These are phyloP conservation scores for Globisporangium recalcitrans DNA, from an alignment of 352 stramenopile genomes.

Conservation along the genomic window DNA sequence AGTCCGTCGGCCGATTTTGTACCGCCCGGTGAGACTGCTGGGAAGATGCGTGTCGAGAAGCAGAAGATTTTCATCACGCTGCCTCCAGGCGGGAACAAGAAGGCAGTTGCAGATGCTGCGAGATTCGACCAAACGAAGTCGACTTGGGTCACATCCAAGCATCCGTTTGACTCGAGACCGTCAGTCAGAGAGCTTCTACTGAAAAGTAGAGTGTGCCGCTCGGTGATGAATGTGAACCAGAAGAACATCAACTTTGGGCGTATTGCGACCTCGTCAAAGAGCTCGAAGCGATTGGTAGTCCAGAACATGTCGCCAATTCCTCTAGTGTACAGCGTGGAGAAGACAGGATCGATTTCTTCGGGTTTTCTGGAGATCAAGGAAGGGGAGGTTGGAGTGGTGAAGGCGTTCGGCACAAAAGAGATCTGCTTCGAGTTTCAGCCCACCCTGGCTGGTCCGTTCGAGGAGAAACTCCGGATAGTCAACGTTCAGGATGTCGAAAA, in stretches of 20 bases:
- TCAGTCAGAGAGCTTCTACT: constrained; percentile 82
- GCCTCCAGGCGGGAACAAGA: constrained; percentile 81
- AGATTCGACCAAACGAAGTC: constrained; percentile 57
- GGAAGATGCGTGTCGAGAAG: constrained; percentile 78
- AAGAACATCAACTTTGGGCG: constrained; percentile 91
- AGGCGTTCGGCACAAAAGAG: constrained; percentile 83
- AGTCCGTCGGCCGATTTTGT: constrained; percentile 40
- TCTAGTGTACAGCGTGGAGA: constrained; percentile 83
- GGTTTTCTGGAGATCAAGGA: constrained; percentile 88
- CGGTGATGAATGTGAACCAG: constrained; percentile 88
- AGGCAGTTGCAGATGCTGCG: constrained; percentile 51
- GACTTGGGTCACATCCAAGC: constrained; percentile 64
- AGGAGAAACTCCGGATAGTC: constrained; percentile 87
- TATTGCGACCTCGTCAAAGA: constrained; percentile 82
- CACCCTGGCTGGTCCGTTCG: constrained; percentile 78
- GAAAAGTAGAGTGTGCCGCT: constrained; percentile 80
- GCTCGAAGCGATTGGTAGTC: constrained; percentile 80
- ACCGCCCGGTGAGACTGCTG: constrained; percentile 28
- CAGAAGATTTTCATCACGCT: constrained; percentile 87
- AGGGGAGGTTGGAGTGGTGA: constrained; percentile 81
- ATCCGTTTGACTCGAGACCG: constrained; percentile 72
- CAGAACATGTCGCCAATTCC: constrained; percentile 86
- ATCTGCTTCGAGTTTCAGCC: constrained; percentile 89
- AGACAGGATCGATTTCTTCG: constrained; percentile 89
- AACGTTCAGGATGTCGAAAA: constrained; percentile 89